Evolutionary conservation across 352 stramenopile genomes (phyloP), one percentile per base, ranked within the genome.

Genomic region (Proteromonas lacertae): DNA sequence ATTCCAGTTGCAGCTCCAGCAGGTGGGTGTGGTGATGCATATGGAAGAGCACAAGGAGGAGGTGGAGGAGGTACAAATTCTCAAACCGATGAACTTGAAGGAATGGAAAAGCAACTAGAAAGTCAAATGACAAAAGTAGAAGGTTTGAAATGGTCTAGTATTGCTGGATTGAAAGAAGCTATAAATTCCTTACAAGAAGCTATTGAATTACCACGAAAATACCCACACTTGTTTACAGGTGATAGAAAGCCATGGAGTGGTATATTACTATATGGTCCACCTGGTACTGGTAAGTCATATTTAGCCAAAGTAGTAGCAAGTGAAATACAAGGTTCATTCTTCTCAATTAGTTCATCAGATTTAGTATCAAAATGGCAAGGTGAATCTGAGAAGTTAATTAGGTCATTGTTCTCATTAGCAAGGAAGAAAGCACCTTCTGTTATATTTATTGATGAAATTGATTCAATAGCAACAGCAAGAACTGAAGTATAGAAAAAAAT

Each of bases 381-480:
- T 29, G 82, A 95, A 51, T 83, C 62, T 20, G 39, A 51, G 16
- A 53, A 51, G 16, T 37, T 51, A 26, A 42, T 53, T 7, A 12
- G 36, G 4, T 43, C 49, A 12, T 40, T 56, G 7, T 56, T 56
- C 38, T 71, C 61, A 31, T 53, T 95, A 21, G 77, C 78, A 12
- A 53, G 62, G 26, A 93, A 93, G 54, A 58, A 93, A 28, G 62
- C 71, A 29, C 82, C 82, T 1, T 83, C 67, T 44, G 82, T 96
- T 47, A 84, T 96, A 38, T 96, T 96, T 47, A 91, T 96, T 34
- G 82, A 94, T 50, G 82, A 96, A 48, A 66, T 93, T 12, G 69
- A 86, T 45, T 75, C 38, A 40, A 42, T 55, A 20, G 26, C 18
- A 29, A 38, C 33, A 13, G 18, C 33, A 19, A 14, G 33, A 9